Base-by-base conservation (phyloP, 768 basidiomycete species). In the Hirschioporus abietinus region DNA sequence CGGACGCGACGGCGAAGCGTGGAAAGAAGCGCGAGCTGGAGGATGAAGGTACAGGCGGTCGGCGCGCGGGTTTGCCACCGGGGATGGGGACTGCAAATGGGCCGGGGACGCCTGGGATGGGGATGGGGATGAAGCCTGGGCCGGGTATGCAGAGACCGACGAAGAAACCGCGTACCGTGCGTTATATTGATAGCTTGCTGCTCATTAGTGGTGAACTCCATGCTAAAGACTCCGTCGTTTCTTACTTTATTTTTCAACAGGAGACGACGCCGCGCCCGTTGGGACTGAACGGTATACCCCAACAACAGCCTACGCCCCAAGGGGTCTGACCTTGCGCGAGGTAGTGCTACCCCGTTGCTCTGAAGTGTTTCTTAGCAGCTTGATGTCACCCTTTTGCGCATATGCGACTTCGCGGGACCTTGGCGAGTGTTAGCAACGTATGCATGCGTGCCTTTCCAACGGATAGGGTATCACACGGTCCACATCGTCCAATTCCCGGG, bases 81-180 rank as follows among this genome's bases (percentile, higher is more conserved):
- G n/a, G n/a, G n/a, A n/a, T n/a, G n/a, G n/a, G n/a, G n/a, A n/a
- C 84, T 18, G 82, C 68, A 12, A 12, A 30, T 20, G 34, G 35
- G 71, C 85, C 88, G 10, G 89, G 89, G 20, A 80, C 79, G 42
- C 81, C 80, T 8, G 84, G 81, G 60, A 83, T 82, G 17, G 80
- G 87, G 42, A 83, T 82, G 15, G 80, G 87, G 42, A 52, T 52
- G 42, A 52, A 20, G 42, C 42, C 42, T 20, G 42, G 42, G 42
- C 2, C 42, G 42, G 42, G 42, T 52, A 52, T 52, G 65, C 89
- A 90, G 30, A 81, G 90, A 70, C 90, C 90, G 24, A 72, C 88
- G 58, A 92, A 92, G 83, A 92, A 90, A 76, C 89, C 86, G 72
- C 83, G 88, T 68, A 80, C 90, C 86, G 90, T 91, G 70, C 71